phyloP scores from a whole-genome alignment of 179 eudicot species.

The Beta corolliflora region DNA sequence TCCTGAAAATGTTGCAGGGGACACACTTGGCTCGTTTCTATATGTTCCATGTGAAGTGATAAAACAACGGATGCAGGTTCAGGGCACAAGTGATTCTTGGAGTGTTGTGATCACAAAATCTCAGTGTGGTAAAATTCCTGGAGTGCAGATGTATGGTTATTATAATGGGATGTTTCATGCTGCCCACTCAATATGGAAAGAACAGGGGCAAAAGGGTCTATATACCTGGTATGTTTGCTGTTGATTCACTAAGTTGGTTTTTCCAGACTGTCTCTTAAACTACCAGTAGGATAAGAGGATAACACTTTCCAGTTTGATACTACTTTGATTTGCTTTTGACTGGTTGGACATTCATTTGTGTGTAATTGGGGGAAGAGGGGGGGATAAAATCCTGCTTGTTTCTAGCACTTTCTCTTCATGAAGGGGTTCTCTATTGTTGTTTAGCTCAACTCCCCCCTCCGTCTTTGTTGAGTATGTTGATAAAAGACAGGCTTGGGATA shows the following conservation, averaged over 20 bases:
- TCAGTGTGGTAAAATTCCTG: slow-evolving; percentile 46
- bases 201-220: slow-evolving; percentile 44
- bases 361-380: too few relatives aligned
- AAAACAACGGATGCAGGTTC: slow-evolving; percentile 97
- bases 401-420: too few relatives aligned
- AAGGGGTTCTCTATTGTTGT: not conserved
- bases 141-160: slow-evolving; percentile 29
- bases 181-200: too few relatives aligned
- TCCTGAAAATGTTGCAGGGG: slow-evolving; percentile 52
- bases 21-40: slow-evolving; percentile 74
- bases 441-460: too few relatives aligned
- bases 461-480: not conserved
- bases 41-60: slow-evolving; percentile 54
- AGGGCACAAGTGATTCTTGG: slow-evolving; percentile 82
- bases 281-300: too few relatives aligned
- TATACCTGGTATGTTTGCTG: slow-evolving; percentile 71
- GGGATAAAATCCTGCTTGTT: too few relatives aligned
- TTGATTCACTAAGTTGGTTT: slow-evolving; percentile 8
- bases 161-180: too few relatives aligned
- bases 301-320: too few relatives aligned
- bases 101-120: slow-evolving; percentile 55
- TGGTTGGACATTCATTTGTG: too few relatives aligned
- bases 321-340: too few relatives aligned
- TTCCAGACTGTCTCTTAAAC: not conserved
- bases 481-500: not conserved